Conservation (phyloP, 2,329 filamentous ascomycete genomes). For the Karstenula rhodostoma region DNA sequence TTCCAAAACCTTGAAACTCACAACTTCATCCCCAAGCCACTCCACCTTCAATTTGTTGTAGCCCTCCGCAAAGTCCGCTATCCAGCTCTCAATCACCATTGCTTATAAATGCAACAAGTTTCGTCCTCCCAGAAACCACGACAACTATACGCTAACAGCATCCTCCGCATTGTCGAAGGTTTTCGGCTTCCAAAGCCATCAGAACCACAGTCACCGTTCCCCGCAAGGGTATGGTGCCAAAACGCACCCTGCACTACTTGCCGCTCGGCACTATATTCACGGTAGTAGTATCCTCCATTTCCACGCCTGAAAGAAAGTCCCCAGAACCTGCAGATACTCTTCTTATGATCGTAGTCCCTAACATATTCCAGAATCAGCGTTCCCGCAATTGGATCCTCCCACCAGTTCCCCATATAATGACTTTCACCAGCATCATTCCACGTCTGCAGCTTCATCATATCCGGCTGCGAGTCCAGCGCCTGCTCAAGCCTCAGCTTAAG, state of each 20-base stretch:
- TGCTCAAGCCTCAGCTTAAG: constrained; percentile 40
- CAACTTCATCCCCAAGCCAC: constrained; percentile 28
- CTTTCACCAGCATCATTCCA: constrained; percentile 54
- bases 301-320: constrained; percentile 49
- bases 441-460: constrained; percentile 51
- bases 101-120: constrained; percentile 30
- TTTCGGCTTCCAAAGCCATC: constrained; percentile 50
- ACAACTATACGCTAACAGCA: constrained; percentile 34
- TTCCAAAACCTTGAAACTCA: constrained; percentile 34
- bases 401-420: constrained; percentile 53
- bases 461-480: constrained; percentile 45
- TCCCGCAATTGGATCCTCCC: constrained; percentile 42
- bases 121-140: constrained; percentile 26
- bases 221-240: constrained; percentile 33
- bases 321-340: constrained; percentile 48
- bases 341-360: constrained; percentile 44
- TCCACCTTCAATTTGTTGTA: constrained; percentile 34
- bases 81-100: constrained; percentile 26
- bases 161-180: constrained; percentile 22
- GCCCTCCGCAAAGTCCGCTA: constrained; percentile 16
- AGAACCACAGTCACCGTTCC: constrained; percentile 51
- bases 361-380: constrained; percentile 37
- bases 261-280: constrained; percentile 30
- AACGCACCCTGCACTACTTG: constrained; percentile 28
- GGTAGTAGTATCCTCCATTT: constrained; percentile 42